Evolutionary conservation across 495 filamentous ascomycete species (phyloP).

Genomic region (Trichoderma asperelloides): DNA sequence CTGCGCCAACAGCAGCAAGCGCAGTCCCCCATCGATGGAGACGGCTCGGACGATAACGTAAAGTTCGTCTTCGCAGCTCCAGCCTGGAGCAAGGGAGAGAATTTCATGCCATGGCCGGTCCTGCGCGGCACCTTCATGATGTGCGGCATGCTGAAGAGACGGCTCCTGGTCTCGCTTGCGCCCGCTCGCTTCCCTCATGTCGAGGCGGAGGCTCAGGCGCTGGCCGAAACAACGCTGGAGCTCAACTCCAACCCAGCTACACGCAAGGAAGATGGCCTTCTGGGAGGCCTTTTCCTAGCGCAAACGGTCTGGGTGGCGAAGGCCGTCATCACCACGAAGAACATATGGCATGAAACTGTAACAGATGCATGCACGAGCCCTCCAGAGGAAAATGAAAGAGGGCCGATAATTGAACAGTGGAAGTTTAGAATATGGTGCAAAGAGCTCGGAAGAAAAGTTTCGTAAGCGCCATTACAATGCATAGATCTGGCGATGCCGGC

Average conservation of each 20-base stretch:
- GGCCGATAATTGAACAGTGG: not conserved
- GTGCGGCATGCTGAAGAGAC: slow-evolving; percentile 3
- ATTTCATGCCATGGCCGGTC: not conserved
- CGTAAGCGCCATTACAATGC: not conserved
- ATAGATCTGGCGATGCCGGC: no score
- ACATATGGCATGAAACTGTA: not conserved
- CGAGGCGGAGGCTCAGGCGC: not conserved
- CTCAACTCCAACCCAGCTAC: not conserved
- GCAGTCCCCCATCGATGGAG: not conserved
- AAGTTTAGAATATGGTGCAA: not conserved
- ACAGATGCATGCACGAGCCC: not conserved
- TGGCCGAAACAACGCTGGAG: not conserved
- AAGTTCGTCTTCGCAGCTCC: not conserved
- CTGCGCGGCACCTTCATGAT: not conserved
- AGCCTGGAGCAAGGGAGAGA: not conserved
- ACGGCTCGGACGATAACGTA: not conserved
- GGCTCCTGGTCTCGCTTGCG: not conserved
- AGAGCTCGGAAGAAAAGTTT: not conserved
- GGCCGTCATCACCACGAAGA: not conserved
- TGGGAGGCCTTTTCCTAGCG: slow-evolving; percentile 4
- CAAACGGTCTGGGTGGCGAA: slow-evolving; percentile 6
- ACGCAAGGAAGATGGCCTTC: not conserved
- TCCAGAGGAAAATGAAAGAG: not conserved
- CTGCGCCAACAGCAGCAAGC: not conserved
- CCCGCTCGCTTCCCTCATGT: not conserved